phyloP scores from a whole-genome alignment of 2,329 filamentous ascomycete species.

The Diaporthe sp. region DNA sequence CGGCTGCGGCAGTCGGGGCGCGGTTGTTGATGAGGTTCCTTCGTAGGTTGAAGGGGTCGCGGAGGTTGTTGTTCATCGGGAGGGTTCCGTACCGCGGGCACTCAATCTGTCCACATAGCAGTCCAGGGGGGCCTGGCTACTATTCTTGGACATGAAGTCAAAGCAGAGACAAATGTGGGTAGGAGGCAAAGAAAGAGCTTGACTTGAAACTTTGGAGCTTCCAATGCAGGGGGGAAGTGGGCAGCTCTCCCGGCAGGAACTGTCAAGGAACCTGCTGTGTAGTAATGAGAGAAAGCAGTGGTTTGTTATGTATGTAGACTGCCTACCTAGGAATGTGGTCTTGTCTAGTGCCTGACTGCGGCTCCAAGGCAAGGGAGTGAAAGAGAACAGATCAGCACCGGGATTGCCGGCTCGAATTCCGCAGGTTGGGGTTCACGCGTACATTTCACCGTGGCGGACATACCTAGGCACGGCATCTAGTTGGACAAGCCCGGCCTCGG shows the following conservation, averaged over 20 bases:
- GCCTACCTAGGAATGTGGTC: not conserved
- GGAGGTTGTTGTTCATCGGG: conserved; percentile 42
- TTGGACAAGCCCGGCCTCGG: conserved; percentile 23
- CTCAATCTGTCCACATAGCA: conserved; percentile 41
- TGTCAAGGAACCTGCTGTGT: conserved; percentile 1
- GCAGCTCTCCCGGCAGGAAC: conserved; percentile 17
- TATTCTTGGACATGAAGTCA: conserved; percentile 30
- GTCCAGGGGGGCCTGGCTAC: conserved; percentile 28
- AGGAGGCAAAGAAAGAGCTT: conserved; percentile 2
- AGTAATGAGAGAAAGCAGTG: not conserved
- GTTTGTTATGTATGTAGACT: not conserved
- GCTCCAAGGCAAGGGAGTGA: conserved; percentile 26
- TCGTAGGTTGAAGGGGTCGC: conserved; percentile 45
- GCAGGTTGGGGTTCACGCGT: not conserved
- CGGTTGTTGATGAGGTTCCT: conserved; percentile 61
- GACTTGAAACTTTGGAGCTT: conserved; percentile 17
- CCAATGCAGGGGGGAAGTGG: conserved; percentile 12
- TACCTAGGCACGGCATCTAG: not conserved
- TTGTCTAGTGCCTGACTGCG: not conserved
- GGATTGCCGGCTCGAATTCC: conserved; percentile 23
- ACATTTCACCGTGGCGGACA: not conserved
- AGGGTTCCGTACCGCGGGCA: conserved; percentile 33
- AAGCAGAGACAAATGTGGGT: conserved; percentile 32
- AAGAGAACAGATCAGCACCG: conserved; percentile 31
- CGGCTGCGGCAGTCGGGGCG: conserved; percentile 50